Percentiles rank a stretch among this genome's conserved stretches.
These are phyloP conservation scores for Bruguiera parviflora DNA, from an alignment of 345 rosid species.

Conservation along the genomic window DNA sequence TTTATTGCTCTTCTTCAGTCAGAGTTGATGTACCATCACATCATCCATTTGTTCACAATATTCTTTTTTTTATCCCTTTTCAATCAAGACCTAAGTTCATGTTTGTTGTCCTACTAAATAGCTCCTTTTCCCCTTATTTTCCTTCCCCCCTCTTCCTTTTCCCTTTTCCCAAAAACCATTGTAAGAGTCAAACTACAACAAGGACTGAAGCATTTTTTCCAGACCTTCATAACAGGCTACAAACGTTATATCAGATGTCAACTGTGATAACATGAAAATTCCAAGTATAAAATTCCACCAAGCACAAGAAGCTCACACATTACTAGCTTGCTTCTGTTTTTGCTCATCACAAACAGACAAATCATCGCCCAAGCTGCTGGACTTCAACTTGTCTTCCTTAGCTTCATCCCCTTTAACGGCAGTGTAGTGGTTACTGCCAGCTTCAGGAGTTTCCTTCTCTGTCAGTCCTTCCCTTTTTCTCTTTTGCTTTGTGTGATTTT, in stretches of 20 bases:
- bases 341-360: conserved; percentile 10
- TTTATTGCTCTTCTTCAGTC: too few relatives aligned
- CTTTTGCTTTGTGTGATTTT: conserved; percentile 16
- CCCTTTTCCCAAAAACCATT: too few relatives aligned
- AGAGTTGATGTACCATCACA: too few relatives aligned
- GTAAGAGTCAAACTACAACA: too few relatives aligned
- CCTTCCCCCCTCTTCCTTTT: too few relatives aligned
- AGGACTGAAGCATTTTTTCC: too few relatives aligned
- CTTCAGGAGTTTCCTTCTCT: conserved; percentile 5
- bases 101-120: too few relatives aligned
- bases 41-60: too few relatives aligned
- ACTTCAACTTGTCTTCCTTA: conserved; percentile 8
- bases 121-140: too few relatives aligned
- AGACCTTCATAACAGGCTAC: not conserved
- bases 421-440: not conserved
- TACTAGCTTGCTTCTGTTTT: conserved; percentile 26
- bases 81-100: too few relatives aligned
- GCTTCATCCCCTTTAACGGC: conserved; percentile 1
- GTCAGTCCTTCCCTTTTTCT: conserved; percentile 11
- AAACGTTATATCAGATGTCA: not conserved
- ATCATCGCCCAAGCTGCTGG: conserved; percentile 1
- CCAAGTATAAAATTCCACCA: not conserved
- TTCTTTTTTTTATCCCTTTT: too few relatives aligned
- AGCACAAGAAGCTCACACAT: conserved; percentile 15
- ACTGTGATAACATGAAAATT: not conserved